Evolutionary conservation across 306 rosid genomes (phyloP).

Genomic region (Mimosa bimucronata): DNA sequence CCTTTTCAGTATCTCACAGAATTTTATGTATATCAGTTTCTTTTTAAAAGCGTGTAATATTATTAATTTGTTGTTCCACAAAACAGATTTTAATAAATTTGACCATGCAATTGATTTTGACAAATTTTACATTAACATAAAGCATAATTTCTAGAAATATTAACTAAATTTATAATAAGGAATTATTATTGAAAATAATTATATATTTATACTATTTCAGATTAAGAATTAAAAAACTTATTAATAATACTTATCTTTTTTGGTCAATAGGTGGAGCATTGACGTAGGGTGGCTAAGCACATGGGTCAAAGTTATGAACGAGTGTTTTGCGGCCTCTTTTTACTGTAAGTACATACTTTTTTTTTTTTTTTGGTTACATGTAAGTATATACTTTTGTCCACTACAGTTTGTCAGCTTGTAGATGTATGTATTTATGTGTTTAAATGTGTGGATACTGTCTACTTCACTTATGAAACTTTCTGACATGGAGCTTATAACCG

Average conservation of each 20-base stretch:
- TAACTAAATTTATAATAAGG: background rate
- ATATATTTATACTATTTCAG: background rate
- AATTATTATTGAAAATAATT: background rate
- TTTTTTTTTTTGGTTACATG: too few relatives aligned
- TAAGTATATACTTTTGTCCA: constrained; percentile 49
- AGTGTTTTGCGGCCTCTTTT: constrained; percentile 89
- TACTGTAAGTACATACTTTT: constrained; percentile 60
- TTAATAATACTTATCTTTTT: background rate
- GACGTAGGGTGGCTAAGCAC: constrained; percentile 94
- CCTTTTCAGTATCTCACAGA: too few relatives aligned
- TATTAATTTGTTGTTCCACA: background rate
- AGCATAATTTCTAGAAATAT: background rate
- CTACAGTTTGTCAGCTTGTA: too few relatives aligned
- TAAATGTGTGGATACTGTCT: too few relatives aligned
- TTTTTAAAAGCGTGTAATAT: background rate
- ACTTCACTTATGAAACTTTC: too few relatives aligned
- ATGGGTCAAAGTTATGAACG: constrained; percentile 79
- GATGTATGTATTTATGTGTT: too few relatives aligned
- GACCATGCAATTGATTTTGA: background rate
- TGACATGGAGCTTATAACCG: too few relatives aligned
- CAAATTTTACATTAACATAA: background rate
- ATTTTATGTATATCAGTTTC: too few relatives aligned
- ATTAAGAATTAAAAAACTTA: background rate
- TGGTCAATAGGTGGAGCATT: constrained; percentile 76
- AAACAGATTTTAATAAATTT: background rate